These are phyloP conservation scores for Jatropha curcas DNA, from an alignment of 345 rosid species.

Conservation along the genomic window DNA sequence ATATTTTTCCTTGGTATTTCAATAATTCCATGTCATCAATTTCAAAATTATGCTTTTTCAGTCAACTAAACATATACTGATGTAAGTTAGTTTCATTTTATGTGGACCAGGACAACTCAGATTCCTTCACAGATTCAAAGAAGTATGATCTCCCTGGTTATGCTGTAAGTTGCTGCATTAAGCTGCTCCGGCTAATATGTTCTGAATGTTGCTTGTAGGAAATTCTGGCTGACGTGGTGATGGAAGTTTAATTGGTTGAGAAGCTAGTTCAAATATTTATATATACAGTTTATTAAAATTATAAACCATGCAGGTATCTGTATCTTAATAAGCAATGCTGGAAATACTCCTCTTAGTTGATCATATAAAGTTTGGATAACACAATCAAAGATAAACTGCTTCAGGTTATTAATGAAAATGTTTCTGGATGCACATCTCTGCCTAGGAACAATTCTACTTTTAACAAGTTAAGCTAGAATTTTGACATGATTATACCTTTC, in stretches of 20 bases:
- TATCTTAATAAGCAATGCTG: not conserved
- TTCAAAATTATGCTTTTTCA: not conserved
- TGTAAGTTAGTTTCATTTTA: constrained; percentile 10
- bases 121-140: constrained; percentile 43
- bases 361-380: not conserved
- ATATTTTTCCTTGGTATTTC: not conserved
- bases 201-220: not conserved
- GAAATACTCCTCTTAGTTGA: no score
- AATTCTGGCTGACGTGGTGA: not conserved
- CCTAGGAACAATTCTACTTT: not conserved
- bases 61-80: not conserved
- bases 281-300: not conserved
- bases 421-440: not conserved
- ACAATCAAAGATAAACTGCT: not conserved
- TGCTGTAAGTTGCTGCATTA: constrained; percentile 55
- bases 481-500: not conserved
- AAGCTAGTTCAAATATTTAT: not conserved
- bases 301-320: not conserved
- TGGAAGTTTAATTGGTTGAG: not conserved
- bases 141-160: constrained; percentile 71
- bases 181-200: not conserved
- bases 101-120: constrained; percentile 42
- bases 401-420: not conserved
- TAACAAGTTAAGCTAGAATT: constrained; percentile 1
- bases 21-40: not conserved